Base-by-base conservation (phyloP, 805 yeast species). In the Cyberlindnera euphorbiiphila region DNA sequence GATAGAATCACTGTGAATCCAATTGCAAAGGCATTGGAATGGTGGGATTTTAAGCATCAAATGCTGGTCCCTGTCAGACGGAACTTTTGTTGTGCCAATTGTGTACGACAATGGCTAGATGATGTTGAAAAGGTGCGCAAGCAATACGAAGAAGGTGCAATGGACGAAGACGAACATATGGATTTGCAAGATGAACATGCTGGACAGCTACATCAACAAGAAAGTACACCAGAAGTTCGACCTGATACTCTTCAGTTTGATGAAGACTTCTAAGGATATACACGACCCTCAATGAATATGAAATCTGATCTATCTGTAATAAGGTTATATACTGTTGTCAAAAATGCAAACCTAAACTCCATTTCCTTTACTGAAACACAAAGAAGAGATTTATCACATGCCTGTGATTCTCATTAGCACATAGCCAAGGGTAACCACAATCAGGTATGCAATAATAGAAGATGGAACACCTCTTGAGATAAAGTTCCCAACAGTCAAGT, bases 391-490 rank as follows among this genome's bases (percentile, higher is more conserved):
- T n/a, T 13, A 11, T 31, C 24, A 43, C 37, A 45, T 26, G 2
- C 77, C 76, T 15, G 76, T 59, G 27, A 77, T 24, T 43, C 66
- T 65, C 88, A 88, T 82, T 32, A 85, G 63, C 4, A 76, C 66
- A 56, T 77, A 93, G 0, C 98, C 98, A 17, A 93, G 67, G 4
- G 91, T 77, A 7, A 86, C 76, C 29, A 89, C 76, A 18, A 82
- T 75, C 4, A 71, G 38, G 54, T 87, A 91, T 24, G 88, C 80
- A 41, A 87, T 66, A 4, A 91, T 41, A 22, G 95, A 84, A 18
- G 91, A 73, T 9, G 96, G 96, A 8, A 91, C 87, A 57, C 98
- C 98, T 43, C 94, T 72, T 10, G 84, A 81, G 30, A 93, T 86
- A 55, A 93, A 93, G 23, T 85, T 84, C 12, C 78, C 74, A 12